These are phyloP conservation scores for Davidsoniella virescens DNA, from an alignment of 2,329 filamentous ascomycete genomes.

Conservation along the genomic window DNA sequence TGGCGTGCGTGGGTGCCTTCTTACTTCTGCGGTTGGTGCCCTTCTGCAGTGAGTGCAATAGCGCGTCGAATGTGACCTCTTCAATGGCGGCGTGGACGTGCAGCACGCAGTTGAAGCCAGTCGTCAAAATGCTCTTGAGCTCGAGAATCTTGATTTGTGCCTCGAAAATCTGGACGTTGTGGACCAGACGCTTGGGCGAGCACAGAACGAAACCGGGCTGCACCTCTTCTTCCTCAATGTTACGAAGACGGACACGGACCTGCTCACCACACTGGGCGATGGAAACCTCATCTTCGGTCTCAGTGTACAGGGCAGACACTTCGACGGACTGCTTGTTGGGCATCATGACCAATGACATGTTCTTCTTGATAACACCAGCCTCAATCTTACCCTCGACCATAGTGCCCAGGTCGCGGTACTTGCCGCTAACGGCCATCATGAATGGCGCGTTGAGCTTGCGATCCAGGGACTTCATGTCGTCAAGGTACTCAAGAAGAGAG, in stretches of 20 bases:
- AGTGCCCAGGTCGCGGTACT: constrained; percentile 94
- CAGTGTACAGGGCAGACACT: constrained; percentile 76
- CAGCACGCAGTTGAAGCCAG: constrained; percentile 94
- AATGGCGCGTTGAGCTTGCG: constrained; percentile 95
- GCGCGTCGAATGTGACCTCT: constrained; percentile 77
- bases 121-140: constrained; percentile 80
- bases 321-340: constrained; percentile 73
- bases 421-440: constrained; percentile 96
- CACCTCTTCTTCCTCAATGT: constrained; percentile 95
- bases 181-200: constrained; percentile 81
- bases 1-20: constrained; percentile 80
- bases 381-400: constrained; percentile 97
- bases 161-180: constrained; percentile 80
- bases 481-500: constrained; percentile 88
- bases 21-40: constrained; percentile 90
- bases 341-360: constrained; percentile 79
- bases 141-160: constrained; percentile 94
- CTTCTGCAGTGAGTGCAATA: constrained; percentile 91
- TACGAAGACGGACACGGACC: constrained; percentile 77
- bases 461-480: constrained; percentile 80
- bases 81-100: constrained; percentile 96
- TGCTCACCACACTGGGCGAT: constrained; percentile 85
- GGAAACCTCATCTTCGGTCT: constrained; percentile 82
- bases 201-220: constrained; percentile 91
- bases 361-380: constrained; percentile 85